Conservation (phyloP, 2,329 filamentous ascomycete genomes). For the Coniosporium tulheliwenetii region DNA sequence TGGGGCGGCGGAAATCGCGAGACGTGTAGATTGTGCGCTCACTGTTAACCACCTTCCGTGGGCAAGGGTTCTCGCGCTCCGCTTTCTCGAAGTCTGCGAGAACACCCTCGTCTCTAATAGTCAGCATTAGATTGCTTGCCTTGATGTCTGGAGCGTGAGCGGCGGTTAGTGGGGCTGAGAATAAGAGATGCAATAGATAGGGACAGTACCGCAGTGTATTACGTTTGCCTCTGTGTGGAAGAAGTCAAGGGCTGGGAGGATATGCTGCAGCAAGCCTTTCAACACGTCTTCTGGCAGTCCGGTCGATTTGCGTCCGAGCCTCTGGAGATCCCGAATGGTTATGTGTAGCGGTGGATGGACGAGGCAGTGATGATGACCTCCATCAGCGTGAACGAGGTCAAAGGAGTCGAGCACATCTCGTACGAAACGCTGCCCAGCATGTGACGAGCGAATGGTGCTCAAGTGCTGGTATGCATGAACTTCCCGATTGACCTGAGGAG, state of each 20-base stretch:
- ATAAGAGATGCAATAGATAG: neutral
- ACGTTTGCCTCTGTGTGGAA: slow-evolving; percentile 10
- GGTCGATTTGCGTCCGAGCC: slow-evolving; percentile 2
- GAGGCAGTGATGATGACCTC: slow-evolving; percentile 18
- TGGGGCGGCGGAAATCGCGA: slow-evolving; percentile 1
- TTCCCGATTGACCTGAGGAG: slow-evolving; percentile 9
- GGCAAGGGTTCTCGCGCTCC: slow-evolving; percentile 5
- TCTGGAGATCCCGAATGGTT: slow-evolving; percentile 20
- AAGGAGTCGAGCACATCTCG: slow-evolving; percentile 20
- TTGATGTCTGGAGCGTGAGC: slow-evolving; percentile 6
- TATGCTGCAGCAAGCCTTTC: slow-evolving; percentile 1
- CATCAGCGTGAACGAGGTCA: slow-evolving; percentile 12
- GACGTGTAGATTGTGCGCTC: slow-evolving; percentile 6
- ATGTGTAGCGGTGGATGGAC: slow-evolving; percentile 22
- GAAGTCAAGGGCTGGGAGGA: slow-evolving; percentile 10
- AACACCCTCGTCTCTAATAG: slow-evolving; percentile 6
- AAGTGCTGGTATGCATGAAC: slow-evolving; percentile 19
- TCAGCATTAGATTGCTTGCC: slow-evolving; percentile 8
- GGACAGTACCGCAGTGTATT: slow-evolving; percentile 9
- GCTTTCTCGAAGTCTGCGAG: slow-evolving; percentile 3
- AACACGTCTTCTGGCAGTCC: neutral
- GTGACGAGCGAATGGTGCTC: slow-evolving; percentile 13
- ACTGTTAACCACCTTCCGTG: slow-evolving; percentile 6
- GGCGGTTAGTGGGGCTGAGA: neutral
- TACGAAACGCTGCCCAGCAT: slow-evolving; percentile 18